phyloP scores from a whole-genome alignment of 2,329 filamentous ascomycete genomes.

The Arthrobotrys conoides region DNA sequence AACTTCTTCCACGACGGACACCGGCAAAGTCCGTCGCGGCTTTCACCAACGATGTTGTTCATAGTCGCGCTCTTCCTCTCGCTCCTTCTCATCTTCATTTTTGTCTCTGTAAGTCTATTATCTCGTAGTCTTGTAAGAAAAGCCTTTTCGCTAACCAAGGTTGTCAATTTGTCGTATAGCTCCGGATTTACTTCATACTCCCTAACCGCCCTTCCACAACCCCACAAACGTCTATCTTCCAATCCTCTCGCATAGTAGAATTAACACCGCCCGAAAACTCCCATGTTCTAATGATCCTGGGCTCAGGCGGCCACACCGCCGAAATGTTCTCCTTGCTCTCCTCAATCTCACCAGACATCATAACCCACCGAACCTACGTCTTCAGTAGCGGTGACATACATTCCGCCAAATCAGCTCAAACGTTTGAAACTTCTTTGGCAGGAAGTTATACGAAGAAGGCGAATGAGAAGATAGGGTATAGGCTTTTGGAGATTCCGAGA shows the following conservation, averaged over 20 bases:
- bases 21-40: conserved; percentile 21
- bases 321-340: conserved; percentile 91
- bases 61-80: conserved; percentile 27
- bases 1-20: not conserved
- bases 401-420: conserved; percentile 75
- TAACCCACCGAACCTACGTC: conserved; percentile 81
- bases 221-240: conserved; percentile 41
- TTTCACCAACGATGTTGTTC: conserved; percentile 32
- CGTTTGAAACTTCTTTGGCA: conserved; percentile 73
- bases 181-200: conserved; percentile 50
- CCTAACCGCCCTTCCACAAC: conserved; percentile 24
- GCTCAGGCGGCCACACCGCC: conserved; percentile 92
- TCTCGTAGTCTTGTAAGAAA: not conserved
- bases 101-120: conserved; percentile 38
- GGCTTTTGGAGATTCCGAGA: conserved; percentile 75
- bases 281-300: conserved; percentile 85
- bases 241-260: conserved; percentile 56
- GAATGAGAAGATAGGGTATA: conserved; percentile 41
- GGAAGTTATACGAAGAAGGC: conserved; percentile 60
- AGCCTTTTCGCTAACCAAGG: conserved; percentile 2
- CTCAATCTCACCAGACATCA: conserved; percentile 70
- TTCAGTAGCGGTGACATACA: conserved; percentile 82
- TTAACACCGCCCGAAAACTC: conserved; percentile 36
- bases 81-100: conserved; percentile 31
- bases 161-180: conserved; percentile 10